Evolutionary conservation across 2,329 filamentous ascomycete species (phyloP).

Genomic region (Ilyonectria destructans): DNA sequence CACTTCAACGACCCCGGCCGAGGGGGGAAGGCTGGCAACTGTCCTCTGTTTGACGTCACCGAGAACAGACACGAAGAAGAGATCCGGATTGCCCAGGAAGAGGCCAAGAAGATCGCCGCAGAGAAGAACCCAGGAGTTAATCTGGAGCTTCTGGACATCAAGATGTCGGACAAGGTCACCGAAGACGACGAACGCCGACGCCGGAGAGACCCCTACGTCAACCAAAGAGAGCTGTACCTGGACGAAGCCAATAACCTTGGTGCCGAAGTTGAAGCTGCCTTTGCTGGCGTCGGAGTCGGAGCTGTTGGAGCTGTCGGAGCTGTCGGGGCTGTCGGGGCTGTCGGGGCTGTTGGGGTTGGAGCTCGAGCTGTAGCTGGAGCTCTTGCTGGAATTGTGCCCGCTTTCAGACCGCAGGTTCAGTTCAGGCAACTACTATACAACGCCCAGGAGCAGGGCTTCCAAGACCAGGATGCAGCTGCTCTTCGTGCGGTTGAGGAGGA

Average conservation of each 20-base stretch:
- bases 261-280: background rate
- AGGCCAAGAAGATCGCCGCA: slow-evolving; percentile 69
- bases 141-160: slow-evolving; percentile 71
- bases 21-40: slow-evolving; percentile 69
- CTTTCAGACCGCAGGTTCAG: background rate
- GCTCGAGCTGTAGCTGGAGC: background rate
- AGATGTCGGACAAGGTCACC: slow-evolving; percentile 69
- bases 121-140: slow-evolving; percentile 75
- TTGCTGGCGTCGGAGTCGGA: background rate
- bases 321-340: background rate
- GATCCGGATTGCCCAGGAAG: slow-evolving; percentile 73
- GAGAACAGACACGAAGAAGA: slow-evolving; percentile 76
- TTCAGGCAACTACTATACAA: background rate
- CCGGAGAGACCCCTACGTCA: slow-evolving; percentile 11
- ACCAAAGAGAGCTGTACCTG: slow-evolving; percentile 11
- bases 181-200: slow-evolving; percentile 58
- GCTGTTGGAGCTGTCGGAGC: background rate
- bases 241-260: background rate
- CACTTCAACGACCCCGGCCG: slow-evolving; percentile 76
- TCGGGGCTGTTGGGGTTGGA: background rate
- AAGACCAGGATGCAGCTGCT: background rate
- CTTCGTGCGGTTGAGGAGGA: background rate
- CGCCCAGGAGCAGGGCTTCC: background rate
- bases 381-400: background rate
- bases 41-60: slow-evolving; percentile 77